These are phyloP conservation scores for Solanum chiquidenum DNA, from an alignment of 257 asterid species.

Conservation along the genomic window DNA sequence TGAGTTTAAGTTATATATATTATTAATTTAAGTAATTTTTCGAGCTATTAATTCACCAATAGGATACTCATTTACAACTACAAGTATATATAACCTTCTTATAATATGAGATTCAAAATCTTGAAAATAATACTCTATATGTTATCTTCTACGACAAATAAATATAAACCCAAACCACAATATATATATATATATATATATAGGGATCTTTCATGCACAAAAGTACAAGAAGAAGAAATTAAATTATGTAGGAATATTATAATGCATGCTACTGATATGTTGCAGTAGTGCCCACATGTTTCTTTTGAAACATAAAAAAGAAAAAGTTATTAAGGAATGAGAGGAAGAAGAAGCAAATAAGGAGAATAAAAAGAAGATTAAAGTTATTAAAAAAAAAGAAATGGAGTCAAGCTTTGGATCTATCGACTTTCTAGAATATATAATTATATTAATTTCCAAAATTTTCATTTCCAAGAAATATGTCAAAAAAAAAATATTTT, in stretches of 20 bases:
- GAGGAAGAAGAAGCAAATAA: background rate
- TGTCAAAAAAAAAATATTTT: background rate
- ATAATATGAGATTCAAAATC: background rate
- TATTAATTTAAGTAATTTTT: background rate
- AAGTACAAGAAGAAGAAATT: background rate
- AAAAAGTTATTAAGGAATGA: background rate
- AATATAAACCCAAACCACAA: background rate
- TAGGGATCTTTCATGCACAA: background rate
- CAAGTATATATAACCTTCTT: too few relatives aligned
- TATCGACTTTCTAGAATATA: constrained; percentile 23
- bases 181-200: background rate
- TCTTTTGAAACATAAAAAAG: constrained; percentile 33
- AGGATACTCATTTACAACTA: background rate
- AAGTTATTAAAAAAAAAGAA: background rate
- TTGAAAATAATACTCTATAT: background rate
- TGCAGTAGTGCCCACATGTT: constrained; percentile 44
- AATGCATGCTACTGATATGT: constrained; percentile 16
- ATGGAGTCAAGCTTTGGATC: background rate
- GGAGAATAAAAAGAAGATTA: background rate
- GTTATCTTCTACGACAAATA: background rate
- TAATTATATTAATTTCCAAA: background rate
- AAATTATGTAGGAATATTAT: constrained; percentile 16
- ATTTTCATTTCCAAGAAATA: constrained; percentile 8
- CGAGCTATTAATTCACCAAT: fast-evolving
- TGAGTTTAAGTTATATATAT: too few relatives aligned